phyloP scores from a whole-genome alignment of 2,329 filamentous ascomycete genomes.

The Hortaea sp. region DNA sequence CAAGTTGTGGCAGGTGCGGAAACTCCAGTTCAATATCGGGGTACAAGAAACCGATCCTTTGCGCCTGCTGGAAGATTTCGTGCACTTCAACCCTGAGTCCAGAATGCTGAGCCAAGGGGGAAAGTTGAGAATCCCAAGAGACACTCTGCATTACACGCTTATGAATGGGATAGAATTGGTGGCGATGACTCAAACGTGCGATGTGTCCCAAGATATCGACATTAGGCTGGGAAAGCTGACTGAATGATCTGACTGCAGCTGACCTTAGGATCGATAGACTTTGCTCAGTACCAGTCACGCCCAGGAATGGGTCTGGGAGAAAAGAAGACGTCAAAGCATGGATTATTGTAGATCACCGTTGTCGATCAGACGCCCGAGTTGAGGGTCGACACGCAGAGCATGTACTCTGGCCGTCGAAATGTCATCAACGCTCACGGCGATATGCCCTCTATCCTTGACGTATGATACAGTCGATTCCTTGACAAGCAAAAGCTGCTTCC shows the following conservation, averaged over 20 bases:
- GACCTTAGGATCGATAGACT: constrained; percentile 15
- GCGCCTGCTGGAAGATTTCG: constrained; percentile 18
- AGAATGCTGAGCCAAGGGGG: constrained; percentile 34
- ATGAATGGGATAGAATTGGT: constrained; percentile 36
- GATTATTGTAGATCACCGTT: constrained; percentile 36
- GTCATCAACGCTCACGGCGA: constrained; percentile 26
- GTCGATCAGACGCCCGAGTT: constrained; percentile 49
- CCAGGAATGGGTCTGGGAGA: constrained; percentile 48
- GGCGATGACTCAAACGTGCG: constrained; percentile 23
- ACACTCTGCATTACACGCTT: constrained; percentile 35
- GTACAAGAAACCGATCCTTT: constrained; percentile 6
- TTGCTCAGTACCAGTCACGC: constrained; percentile 52
- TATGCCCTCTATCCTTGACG: constrained; percentile 30
- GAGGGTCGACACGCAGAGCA: constrained; percentile 45
- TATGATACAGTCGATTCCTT: neutral
- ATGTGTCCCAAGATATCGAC: constrained; percentile 18
- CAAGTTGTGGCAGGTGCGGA: constrained; percentile 2
- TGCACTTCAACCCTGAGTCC: constrained; percentile 15
- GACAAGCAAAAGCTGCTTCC: constrained; percentile 43
- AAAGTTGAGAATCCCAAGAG: constrained; percentile 31
- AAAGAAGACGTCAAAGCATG: constrained; percentile 53
- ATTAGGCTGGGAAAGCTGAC: constrained; percentile 9
- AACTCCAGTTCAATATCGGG: constrained; percentile 3
- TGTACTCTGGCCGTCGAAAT: constrained; percentile 40
- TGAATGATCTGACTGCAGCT: constrained; percentile 14